These are phyloP conservation scores for Gracilaria vermiculophylla DNA, from an alignment of 23 red algal species.

Conservation along the genomic window DNA sequence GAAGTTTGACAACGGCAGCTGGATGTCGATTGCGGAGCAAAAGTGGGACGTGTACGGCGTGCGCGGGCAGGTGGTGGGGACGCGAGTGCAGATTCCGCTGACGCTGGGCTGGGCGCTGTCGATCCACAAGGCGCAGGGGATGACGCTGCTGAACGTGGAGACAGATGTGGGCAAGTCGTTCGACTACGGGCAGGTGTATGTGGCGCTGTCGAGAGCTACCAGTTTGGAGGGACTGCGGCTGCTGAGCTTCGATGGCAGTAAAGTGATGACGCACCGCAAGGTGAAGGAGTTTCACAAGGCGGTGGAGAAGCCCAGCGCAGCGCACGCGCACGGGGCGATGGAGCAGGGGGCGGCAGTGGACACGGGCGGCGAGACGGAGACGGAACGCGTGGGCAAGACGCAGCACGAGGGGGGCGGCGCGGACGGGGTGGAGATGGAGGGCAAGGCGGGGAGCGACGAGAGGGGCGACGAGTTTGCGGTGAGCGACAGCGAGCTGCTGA, in stretches of 20 bases:
- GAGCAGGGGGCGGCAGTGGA: too few relatives aligned
- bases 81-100: conserved; percentile 37
- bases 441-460: neutral
- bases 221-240: conserved; percentile 35
- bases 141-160: conserved; percentile 59
- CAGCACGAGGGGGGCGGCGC: neutral
- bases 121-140: conserved; percentile 68
- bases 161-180: conserved; percentile 53
- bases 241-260: conserved; percentile 15
- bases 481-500: neutral
- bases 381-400: too few relatives aligned
- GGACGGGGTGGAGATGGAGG: neutral
- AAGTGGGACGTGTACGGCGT: conserved; percentile 34
- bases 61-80: conserved; percentile 32
- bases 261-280: conserved; percentile 49
- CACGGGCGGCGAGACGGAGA: too few relatives aligned
- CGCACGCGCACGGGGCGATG: too few relatives aligned
- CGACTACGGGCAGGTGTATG: conserved; percentile 73
- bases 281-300: conserved; percentile 22
- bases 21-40: neutral
- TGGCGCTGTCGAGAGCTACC: conserved; percentile 57
- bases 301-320: too few relatives aligned
- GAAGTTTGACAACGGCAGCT: conserved; percentile 44
- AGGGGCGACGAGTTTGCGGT: neutral
- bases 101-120: conserved; percentile 67